Evolutionary conservation across 2,329 filamentous ascomycete species (phyloP).

Genomic region (Myriosclerotinia duriaeana): DNA sequence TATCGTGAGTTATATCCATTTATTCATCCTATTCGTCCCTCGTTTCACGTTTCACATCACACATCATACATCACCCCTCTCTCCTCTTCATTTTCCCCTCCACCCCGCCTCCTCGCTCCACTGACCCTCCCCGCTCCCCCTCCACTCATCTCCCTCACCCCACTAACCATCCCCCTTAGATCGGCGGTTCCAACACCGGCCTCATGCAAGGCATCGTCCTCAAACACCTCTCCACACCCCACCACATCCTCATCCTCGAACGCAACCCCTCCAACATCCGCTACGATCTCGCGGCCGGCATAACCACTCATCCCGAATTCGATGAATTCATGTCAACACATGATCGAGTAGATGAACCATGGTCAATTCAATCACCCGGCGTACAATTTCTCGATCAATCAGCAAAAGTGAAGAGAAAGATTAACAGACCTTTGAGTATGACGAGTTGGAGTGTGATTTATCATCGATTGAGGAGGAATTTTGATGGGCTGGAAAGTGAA

Average conservation of each 20-base stretch:
- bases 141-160: background rate
- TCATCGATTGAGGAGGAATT: conserved; percentile 29
- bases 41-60: background rate
- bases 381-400: conserved; percentile 26
- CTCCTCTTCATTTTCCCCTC: background rate
- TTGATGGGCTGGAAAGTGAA: conserved; percentile 30
- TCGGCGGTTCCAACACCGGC: conserved; percentile 32
- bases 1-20: conserved; percentile 7
- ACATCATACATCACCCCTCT: background rate
- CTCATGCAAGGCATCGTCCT: conserved; percentile 30
- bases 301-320: conserved; percentile 26
- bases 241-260: conserved; percentile 30
- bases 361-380: conserved; percentile 12
- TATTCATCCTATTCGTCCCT: background rate
- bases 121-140: background rate
- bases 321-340: conserved; percentile 13
- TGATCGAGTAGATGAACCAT: conserved; percentile 8
- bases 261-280: conserved; percentile 20
- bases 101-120: background rate
- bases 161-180: conserved; percentile 13
- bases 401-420: conserved; percentile 23
- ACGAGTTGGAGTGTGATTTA: conserved; percentile 32
- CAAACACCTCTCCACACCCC: conserved; percentile 19
- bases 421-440: conserved; percentile 12
- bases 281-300: conserved; percentile 29